Evolutionary conservation across 1,284 basidiomycete species (phyloP).

Genomic region (Ustilago loliicola): DNA sequence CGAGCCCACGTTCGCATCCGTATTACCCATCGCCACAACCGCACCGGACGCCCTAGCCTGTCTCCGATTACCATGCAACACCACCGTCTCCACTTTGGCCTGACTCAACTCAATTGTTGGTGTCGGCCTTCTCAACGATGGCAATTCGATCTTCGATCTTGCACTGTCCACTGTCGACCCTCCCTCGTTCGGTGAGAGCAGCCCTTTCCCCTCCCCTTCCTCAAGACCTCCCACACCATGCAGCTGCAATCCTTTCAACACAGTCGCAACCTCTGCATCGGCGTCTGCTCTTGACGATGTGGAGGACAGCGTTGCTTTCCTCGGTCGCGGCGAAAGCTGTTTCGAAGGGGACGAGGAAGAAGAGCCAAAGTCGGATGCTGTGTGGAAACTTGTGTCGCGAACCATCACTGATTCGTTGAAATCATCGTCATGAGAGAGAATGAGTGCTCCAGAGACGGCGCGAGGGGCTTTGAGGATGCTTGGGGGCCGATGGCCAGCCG

Average conservation of each 20-base stretch:
- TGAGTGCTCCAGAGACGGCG: conserved; percentile 30
- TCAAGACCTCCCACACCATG: conserved; percentile 4
- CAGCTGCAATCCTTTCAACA: conserved; percentile 13
- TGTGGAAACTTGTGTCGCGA: conserved; percentile 25
- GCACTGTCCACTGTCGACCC: conserved; percentile 3
- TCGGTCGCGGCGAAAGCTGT: conserved; percentile 21
- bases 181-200: conserved; percentile 19
- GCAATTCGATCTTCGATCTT: conserved; percentile 25
- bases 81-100: conserved; percentile 34
- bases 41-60: conserved; percentile 34
- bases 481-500: conserved; percentile 13
- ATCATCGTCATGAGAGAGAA: conserved; percentile 23
- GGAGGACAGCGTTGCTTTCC: neutral
- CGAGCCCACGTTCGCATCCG: conserved; percentile 3
- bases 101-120: conserved; percentile 46
- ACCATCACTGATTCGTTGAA: conserved; percentile 14
- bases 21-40: neutral
- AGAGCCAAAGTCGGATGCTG: conserved; percentile 30
- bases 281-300: neutral
- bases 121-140: conserved; percentile 24
- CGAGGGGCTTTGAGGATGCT: conserved; percentile 33
- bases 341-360: conserved; percentile 24
- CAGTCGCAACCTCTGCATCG: neutral
- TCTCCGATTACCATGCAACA: conserved; percentile 48
- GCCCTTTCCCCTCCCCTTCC: neutral